These are phyloP conservation scores for Trapa bicornis DNA, from an alignment of 345 rosid species.

Conservation along the genomic window DNA sequence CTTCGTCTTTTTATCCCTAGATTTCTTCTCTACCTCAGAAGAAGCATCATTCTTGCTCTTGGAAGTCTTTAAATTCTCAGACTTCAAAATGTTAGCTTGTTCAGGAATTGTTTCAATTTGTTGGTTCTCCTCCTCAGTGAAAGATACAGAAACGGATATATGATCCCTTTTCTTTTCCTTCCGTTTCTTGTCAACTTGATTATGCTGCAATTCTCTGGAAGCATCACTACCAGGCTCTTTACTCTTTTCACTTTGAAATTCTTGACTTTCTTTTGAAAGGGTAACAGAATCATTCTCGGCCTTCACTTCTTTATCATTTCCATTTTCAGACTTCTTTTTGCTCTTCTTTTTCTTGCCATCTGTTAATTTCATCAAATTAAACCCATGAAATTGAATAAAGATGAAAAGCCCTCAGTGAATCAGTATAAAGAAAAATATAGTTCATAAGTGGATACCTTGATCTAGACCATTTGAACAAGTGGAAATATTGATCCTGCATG, in stretches of 20 bases:
- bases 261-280: conserved; percentile 5
- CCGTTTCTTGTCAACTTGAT: conserved; percentile 15
- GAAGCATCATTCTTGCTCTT: conserved; percentile 13
- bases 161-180: conserved; percentile 36
- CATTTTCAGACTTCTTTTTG: background rate
- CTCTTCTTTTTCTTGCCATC: background rate
- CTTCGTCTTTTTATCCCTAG: conserved; percentile 43
- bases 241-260: conserved; percentile 2
- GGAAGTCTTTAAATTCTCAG: conserved; percentile 2
- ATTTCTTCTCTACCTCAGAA: conserved; percentile 17
- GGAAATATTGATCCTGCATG: background rate
- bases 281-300: conserved; percentile 14
- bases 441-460: background rate
- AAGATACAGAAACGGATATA: conserved; percentile 15
- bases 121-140: background rate
- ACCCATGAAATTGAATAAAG: background rate
- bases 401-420: background rate
- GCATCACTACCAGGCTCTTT: too few relatives aligned
- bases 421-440: background rate
- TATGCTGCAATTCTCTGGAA: too few relatives aligned
- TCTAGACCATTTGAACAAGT: background rate
- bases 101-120: conserved; percentile 3
- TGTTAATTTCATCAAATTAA: background rate
- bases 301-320: conserved; percentile 15
- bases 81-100: conserved; percentile 10